Conservation (phyloP, 1,139 yeast genomes). For the Scheffersomyces parashehatae region DNA sequence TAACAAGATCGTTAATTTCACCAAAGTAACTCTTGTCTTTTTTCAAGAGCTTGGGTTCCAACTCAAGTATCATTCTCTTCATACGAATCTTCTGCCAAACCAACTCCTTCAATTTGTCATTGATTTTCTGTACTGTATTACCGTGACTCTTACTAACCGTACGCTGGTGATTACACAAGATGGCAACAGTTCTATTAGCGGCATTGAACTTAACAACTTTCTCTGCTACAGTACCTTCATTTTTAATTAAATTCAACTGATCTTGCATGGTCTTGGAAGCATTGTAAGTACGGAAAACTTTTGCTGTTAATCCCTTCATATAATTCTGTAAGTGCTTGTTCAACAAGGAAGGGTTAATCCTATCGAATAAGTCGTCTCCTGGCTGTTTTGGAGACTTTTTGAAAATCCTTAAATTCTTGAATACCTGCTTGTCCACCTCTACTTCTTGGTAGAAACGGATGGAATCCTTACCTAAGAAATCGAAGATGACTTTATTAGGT, state of each 20-base stretch:
- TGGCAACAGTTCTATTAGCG: constrained; percentile 93
- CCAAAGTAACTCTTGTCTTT: constrained; percentile 62
- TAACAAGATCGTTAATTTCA: constrained; percentile 68
- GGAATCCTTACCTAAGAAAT: constrained; percentile 94
- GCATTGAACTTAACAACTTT: constrained; percentile 88
- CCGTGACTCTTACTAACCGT: constrained; percentile 86
- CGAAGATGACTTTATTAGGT: constrained; percentile 87
- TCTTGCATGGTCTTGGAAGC: constrained; percentile 98
- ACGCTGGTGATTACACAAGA: constrained; percentile 96
- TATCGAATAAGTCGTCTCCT: constrained; percentile 90
- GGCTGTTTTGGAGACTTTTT: constrained; percentile 85
- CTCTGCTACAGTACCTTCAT: constrained; percentile 85
- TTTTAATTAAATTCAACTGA: constrained; percentile 77
- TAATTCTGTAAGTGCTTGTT: constrained; percentile 86
- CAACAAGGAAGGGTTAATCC: constrained; percentile 78
- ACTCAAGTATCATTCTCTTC: constrained; percentile 66
- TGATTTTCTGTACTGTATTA: constrained; percentile 73
- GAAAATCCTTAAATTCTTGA: constrained; percentile 82
- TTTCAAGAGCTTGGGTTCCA: constrained; percentile 57
- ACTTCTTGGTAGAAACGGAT: constrained; percentile 91
- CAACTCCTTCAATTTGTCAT: constrained; percentile 74
- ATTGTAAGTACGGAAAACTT: constrained; percentile 95
- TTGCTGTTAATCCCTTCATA: constrained; percentile 93
- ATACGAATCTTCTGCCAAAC: constrained; percentile 79
- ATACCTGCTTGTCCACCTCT: constrained; percentile 85